Percentiles rank a stretch among this genome's conserved stretches.
Evolutionary conservation across 805 yeast genomes (phyloP).

Genomic region (Cyberlindnera galapagoensis): DNA sequence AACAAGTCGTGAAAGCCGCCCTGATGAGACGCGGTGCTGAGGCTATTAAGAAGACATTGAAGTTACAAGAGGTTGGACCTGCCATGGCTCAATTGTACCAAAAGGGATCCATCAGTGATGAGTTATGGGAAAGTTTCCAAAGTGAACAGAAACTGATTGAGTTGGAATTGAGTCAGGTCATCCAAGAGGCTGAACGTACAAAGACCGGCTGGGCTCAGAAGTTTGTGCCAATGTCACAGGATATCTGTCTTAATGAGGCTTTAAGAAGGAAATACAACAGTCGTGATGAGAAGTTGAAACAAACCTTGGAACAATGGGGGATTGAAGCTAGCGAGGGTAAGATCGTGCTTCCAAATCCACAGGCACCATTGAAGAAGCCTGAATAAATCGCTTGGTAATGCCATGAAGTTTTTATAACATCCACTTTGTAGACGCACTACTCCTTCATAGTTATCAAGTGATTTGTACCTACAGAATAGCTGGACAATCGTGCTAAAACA

Average conservation of each 20-base stretch:
- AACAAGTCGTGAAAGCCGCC: slow-evolving; percentile 68
- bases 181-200: slow-evolving; percentile 63
- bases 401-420: no score
- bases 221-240: slow-evolving; percentile 75
- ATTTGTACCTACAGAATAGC: no score
- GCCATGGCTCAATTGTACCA: slow-evolving; percentile 69
- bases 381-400: no score
- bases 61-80: slow-evolving; percentile 72
- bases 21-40: slow-evolving; percentile 74
- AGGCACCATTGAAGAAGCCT: slow-evolving; percentile 1
- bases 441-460: no score
- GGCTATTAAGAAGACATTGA: slow-evolving; percentile 75
- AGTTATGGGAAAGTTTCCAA: slow-evolving; percentile 70
- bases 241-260: slow-evolving; percentile 89
- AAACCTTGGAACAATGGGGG: slow-evolving; percentile 29
- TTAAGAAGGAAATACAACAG: slow-evolving; percentile 62
- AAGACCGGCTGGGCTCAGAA: slow-evolving; percentile 78
- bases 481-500: no score
- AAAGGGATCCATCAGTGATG: slow-evolving; percentile 89
- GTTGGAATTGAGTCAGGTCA: slow-evolving; percentile 70
- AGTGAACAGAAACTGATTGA: slow-evolving; percentile 76
- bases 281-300: slow-evolving; percentile 32
- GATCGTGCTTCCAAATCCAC: slow-evolving; percentile 13
- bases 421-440: no score
- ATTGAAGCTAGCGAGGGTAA: slow-evolving; percentile 16